Base-by-base conservation (phyloP, 352 stramenopile genomes). In the Salisapilia sapeloensis region DNA sequence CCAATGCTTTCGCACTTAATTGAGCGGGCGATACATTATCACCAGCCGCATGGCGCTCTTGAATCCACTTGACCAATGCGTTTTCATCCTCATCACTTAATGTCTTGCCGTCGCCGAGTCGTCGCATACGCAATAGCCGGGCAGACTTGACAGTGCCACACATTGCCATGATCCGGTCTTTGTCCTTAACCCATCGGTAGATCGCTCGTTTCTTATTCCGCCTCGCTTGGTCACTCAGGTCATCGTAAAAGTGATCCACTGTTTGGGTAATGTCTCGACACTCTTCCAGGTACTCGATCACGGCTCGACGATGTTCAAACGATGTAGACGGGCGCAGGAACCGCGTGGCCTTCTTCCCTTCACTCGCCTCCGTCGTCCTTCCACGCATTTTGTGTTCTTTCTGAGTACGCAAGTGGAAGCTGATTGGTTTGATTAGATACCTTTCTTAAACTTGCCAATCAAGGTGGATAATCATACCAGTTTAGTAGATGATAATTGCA, bases 141-240 rank as follows among this genome's bases (percentile, higher is more conserved):
- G 51, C 47, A n/a, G 47, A 51, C n/a, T 27, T 44, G 24, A 54
- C 40, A 4, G 43, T 52, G 14, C 57, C 47, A 20, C 47, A 60
- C 12, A 44, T 48, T n/a, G 48, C 42, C 37, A 57, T 48, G 24
- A 60, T 60, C 32, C 57, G 48, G 1, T 38, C 47, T 19, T 38
- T 39, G 25, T 42, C 40, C 17, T 54, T 54, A 14, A 57, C 24
- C 47, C 51, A 60, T 29, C 32, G 24, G 47, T 60, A 60, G 11
- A 60, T 38, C 23, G 54, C 47, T 15, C 50, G 50, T 33, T 60
- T 60, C 37, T 60, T 60, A 31, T 42, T 60, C 29, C 43, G 42
- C 23, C 56, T 54, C 17, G 36, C 43, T 21, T 56, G 23, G 16
- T 27, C 28, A 7, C 39, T 46, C 9, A 60, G 33, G 20, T 18